These are phyloP conservation scores for Lagenidium giganteum DNA, from an alignment of 352 stramenopile species.

Conservation along the genomic window DNA sequence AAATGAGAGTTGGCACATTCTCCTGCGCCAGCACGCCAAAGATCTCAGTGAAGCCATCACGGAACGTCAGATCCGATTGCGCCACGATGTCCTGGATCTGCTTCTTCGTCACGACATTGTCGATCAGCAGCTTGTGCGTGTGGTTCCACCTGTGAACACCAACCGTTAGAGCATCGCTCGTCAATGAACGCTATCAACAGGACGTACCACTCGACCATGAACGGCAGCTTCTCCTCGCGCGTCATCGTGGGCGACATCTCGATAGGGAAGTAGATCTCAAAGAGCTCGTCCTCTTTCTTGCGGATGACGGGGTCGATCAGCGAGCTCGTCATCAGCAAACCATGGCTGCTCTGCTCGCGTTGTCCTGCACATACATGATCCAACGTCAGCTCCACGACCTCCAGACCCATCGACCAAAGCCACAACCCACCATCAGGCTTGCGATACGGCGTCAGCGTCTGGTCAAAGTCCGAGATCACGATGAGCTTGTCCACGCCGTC, in stretches of 20 bases:
- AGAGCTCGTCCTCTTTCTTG: conserved; percentile 34
- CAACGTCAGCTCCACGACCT: too few relatives aligned
- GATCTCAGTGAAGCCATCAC: conserved; percentile 54
- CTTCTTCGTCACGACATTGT: conserved; percentile 39
- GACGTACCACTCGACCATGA: conserved; percentile 59
- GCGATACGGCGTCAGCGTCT: conserved; percentile 70
- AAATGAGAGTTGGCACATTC: conserved; percentile 72
- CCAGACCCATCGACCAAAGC: too few relatives aligned
- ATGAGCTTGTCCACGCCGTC: conserved; percentile 65
- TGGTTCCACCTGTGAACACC: conserved; percentile 36
- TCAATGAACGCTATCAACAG: too few relatives aligned
- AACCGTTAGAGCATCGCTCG: too few relatives aligned
- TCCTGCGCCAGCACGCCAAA: conserved; percentile 44
- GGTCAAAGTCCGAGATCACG: conserved; percentile 82
- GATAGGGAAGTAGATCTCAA: conserved; percentile 60
- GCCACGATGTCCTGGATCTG: conserved; percentile 37
- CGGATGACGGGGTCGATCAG: conserved; percentile 19
- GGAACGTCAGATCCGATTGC: conserved; percentile 31
- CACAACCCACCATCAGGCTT: conserved; percentile 29
- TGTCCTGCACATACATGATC: too few relatives aligned
- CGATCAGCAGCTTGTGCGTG: conserved; percentile 45
- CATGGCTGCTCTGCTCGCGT: conserved; percentile 23
- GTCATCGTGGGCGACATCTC: conserved; percentile 55
- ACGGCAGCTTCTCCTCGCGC: conserved; percentile 56
- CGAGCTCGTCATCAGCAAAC: conserved; percentile 20